Conservation (phyloP, 805 yeast species). For the Lipomyces anomalus region DNA sequence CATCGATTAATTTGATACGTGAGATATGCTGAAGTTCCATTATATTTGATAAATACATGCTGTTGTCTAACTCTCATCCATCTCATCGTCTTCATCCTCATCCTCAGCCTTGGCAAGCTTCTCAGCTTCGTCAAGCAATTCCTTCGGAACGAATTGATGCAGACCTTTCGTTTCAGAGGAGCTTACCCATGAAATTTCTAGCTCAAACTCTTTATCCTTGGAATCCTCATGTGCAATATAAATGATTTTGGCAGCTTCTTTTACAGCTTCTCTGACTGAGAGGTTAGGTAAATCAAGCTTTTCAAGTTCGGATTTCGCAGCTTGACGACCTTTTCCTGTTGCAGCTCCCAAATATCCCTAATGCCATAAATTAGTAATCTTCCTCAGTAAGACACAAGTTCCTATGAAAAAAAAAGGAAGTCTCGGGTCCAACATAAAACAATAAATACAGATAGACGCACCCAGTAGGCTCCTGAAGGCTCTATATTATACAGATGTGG, state of each 20-base stretch:
- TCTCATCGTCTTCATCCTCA: constrained; percentile 65
- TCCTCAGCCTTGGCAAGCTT: constrained; percentile 77
- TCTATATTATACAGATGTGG: constrained; percentile 94
- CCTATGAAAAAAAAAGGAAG: background rate
- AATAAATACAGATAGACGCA: constrained; percentile 2
- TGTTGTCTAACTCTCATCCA: constrained; percentile 17
- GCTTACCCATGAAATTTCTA: constrained; percentile 89
- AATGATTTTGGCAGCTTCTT: constrained; percentile 88
- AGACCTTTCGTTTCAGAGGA: constrained; percentile 66
- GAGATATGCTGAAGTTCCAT: too few species aligned
- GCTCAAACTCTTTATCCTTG: constrained; percentile 93
- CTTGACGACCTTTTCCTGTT: constrained; percentile 95
- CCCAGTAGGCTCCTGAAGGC: constrained; percentile 94
- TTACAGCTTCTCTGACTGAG: constrained; percentile 75
- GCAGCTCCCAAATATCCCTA: constrained; percentile 92
- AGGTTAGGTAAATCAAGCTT: constrained; percentile 70
- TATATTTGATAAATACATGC: too few species aligned
- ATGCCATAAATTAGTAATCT: background rate
- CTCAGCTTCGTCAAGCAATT: constrained; percentile 74
- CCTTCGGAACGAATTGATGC: constrained; percentile 77
- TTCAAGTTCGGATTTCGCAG: constrained; percentile 95
- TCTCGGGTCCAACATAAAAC: background rate
- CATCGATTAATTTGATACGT: too few species aligned
- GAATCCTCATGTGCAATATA: constrained; percentile 95
- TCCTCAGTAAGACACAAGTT: constrained; percentile 4